Percentiles rank a stretch among this genome's conserved stretches.
Conservation (phyloP, 2,329 filamentous ascomycete species). For the Monilinia vaccinii-corymbosi region DNA sequence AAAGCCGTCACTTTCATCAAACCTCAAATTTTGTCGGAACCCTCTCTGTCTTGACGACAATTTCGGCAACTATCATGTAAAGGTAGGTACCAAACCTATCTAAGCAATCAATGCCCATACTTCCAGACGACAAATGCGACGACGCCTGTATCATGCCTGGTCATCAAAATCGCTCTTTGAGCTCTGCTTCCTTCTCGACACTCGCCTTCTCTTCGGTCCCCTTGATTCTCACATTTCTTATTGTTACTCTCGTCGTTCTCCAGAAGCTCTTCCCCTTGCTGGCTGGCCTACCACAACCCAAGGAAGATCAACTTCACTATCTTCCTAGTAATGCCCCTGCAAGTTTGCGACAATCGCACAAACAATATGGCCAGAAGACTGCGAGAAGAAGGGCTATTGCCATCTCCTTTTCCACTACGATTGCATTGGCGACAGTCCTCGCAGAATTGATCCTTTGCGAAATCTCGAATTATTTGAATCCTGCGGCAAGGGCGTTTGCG, state of each 20-base stretch:
- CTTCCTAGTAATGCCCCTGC: constrained; percentile 54
- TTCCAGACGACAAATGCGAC: constrained; percentile 26
- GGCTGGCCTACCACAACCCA: constrained; percentile 41
- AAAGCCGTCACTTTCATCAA: background rate
- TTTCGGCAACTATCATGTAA: constrained; percentile 13
- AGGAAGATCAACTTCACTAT: constrained; percentile 50
- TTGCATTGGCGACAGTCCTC: constrained; percentile 68
- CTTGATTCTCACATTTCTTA: constrained; percentile 60
- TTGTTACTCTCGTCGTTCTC: constrained; percentile 53
- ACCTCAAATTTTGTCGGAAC: background rate
- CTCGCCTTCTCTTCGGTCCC: constrained; percentile 55
- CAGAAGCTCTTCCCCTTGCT: constrained; percentile 67
- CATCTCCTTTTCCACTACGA: constrained; percentile 64
- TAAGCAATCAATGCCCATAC: constrained; percentile 21
- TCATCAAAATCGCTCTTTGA: constrained; percentile 15
- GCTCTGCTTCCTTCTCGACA: constrained; percentile 32
- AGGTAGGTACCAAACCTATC: constrained; percentile 11
- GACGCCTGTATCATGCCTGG: constrained; percentile 20
- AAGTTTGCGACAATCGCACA: constrained; percentile 48
- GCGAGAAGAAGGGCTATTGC: constrained; percentile 45
- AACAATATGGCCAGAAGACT: constrained; percentile 46
- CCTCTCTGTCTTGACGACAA: background rate
- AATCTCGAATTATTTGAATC: constrained; percentile 66
- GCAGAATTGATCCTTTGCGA: constrained; percentile 77
- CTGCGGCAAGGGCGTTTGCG: constrained; percentile 56